Base-by-base conservation (phyloP, 2,329 filamentous ascomycete species). In the Dactylellina parvicollis region DNA sequence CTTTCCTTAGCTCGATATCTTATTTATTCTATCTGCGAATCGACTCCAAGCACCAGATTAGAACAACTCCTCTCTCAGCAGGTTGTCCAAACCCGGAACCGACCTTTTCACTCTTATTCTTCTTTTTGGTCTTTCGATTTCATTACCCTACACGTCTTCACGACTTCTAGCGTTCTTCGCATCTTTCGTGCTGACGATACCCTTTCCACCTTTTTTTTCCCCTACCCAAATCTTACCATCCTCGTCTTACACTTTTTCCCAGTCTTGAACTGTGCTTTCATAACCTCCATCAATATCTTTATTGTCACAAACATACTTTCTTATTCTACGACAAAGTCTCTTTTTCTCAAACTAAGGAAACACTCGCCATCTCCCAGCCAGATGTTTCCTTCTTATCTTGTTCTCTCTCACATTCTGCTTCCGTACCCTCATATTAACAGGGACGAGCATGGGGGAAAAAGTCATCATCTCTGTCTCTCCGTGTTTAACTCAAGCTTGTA, bases 401-500 rank as follows among this genome's bases (percentile, higher is more conserved):
- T 20, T 20, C 5, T 28, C 16, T 26, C 42, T 14, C 16, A 26
- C 5, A 49, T 28, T 28, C 16, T 8, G 16, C 52, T 30, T 50
- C 18, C n/a, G n/a, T n/a, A n/a, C 22, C 18, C 46, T 24, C 40
- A 28, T n/a, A 16, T 50, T 24, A n/a, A 10, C 4, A 46, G 22
- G 30, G 12, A 18, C 22, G 38, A 38, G 20, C 18, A 30, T n/a
- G 44, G 36, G 18, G 26, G n/a, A 30, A 70, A 70, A 70, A 61
- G 55, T 54, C 64, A 28, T 36, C 9, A 44, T 52, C 16, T 22
- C 40, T 18, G 34, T 55, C 28, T 18, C 26, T 14, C 9, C 32
- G 22, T 32, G 49, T 52, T 18, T 24, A 38, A 36, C 4, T 64
- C 36, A 34, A 54, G 26, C 26, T n/a, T 72, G 47, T 62, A 71